Base-by-base conservation (phyloP, 1,284 basidiomycete species). In the Ustilago curta region DNA sequence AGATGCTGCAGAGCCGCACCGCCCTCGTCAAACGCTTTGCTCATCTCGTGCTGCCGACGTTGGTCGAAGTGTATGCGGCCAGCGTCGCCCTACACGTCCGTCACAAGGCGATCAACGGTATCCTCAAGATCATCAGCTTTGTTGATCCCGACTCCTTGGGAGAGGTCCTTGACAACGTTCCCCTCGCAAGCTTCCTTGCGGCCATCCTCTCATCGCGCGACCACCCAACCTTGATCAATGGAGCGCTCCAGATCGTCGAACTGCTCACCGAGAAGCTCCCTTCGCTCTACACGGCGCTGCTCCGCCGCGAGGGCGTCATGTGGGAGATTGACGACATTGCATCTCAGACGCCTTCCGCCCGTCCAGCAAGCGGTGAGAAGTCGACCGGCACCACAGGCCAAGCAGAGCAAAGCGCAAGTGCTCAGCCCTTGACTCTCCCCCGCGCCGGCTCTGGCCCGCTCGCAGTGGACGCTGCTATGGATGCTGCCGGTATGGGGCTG, bases 321-420 rank as follows among this genome's bases (percentile, higher is more conserved):
- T 79, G 74, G 64, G 81, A 84, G 63, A 79, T 84, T 35, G 78
- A 81, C 35, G 71, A 78, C 59, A 76, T 84, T 40, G 83, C 82
- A 8, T 62, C 64, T 7, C 68, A 76, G 55, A 66, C 61, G 31
- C 73, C 73, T 3, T 71, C 72, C 7, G 57, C 29, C 77, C 96
- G 93, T 90, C 89, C 80, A 92, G 96, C 60, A 18, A 59, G 51
- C 32, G 23, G 18, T 93, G 95, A 8, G 90, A 98, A 73, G 92
- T 93, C 6, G 93, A 92, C 84, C 96, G 96, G 23, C 7, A 45
- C 52, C 7, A 16, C 54, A 19, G 39, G 31, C 90, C 97, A 72
- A 92, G 94, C 7, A 92, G 93, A 85, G 18, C 43, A 32, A 53
- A 43, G 64, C 59, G 44, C 54, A 2, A 57, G 40, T 21, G 57